Conservation (phyloP, 305 asterid species). For the Caryopteris hybrid region DNA sequence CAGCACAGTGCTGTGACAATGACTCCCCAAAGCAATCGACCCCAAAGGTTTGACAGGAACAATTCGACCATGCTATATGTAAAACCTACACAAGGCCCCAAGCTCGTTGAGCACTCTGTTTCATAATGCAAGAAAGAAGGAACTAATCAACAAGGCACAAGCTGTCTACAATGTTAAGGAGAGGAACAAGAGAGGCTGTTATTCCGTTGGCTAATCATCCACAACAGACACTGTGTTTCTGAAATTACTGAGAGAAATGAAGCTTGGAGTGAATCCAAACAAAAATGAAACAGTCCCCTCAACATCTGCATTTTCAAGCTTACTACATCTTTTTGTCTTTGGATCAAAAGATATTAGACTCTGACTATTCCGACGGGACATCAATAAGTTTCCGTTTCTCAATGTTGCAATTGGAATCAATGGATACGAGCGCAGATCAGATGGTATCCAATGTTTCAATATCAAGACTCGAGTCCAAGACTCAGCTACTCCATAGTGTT, state of each 20-base stretch:
- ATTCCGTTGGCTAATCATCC: no score
- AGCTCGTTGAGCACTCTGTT: no score
- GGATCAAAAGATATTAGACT: constrained; percentile 10
- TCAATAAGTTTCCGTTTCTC: constrained; percentile 10
- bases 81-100: no score
- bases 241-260: neutral
- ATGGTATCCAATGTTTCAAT: neutral
- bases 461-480: constrained; percentile 11
- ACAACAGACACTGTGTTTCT: no score
- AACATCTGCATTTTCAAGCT: neutral
- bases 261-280: neutral
- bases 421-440: neutral
- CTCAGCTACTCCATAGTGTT: constrained; percentile 9
- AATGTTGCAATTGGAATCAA: neutral
- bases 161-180: no score
- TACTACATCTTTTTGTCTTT: neutral
- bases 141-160: no score
- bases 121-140: no score
- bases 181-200: no score
- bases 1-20: no score
- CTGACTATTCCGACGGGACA: neutral
- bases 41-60: no score
- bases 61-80: no score
- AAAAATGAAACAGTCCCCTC: neutral
- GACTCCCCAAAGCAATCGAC: no score